Evolutionary conservation across 306 rosid genomes (phyloP), one percentile per base, ranked within the genome.

Genomic region (Vachellia pachyceras): DNA sequence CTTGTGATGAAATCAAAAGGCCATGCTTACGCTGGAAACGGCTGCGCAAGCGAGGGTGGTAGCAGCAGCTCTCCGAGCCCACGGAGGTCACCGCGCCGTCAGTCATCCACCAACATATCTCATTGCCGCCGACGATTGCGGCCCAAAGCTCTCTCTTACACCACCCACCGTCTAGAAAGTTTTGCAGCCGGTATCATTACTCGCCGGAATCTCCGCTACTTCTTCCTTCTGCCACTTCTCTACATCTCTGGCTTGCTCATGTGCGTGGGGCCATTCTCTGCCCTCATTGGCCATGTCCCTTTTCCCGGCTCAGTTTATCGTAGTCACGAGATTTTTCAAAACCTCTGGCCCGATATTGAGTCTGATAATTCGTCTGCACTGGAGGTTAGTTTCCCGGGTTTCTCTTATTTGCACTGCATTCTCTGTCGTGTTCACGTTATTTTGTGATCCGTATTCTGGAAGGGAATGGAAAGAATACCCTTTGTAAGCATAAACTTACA

Each of bases 231-330:
- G 5, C 91, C 99, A 22, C 41, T 93, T 63, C 87, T 96, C 2
- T 96, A 96, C 79, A 84, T 90, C 83, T 90, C 97, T 11, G 99
- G 98, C 12, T 66, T 96, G 45, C 73, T 96, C 75, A 88, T 96
- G 97, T 96, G 94, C 13, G 94, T 93, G 29, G 99, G 93, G 7
- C 94, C 99, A 2, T 92, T 93, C 88, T 93, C 92, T 29, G 71
- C 87, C 17, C 87, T 95, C 60, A 72, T 90, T 72, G 90, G 94
- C 41, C 87, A 76, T 33, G 55, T 91, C n/a, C 79, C 90, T 54
- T 87, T 88, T 85, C 99, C 99, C n/a, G 98, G 99, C 13, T 90
- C 97, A 4, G 81, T 90, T 10, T 96, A 96, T 46, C 97, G 94
- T 18, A 92, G 97, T 72, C 97, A 89, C 78, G 83, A 81, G 77